Percentiles rank a stretch among this genome's conserved stretches.
Evolutionary conservation across 1,139 yeast species (phyloP).

Genomic region (Meyerozyma guilliermondii): DNA sequence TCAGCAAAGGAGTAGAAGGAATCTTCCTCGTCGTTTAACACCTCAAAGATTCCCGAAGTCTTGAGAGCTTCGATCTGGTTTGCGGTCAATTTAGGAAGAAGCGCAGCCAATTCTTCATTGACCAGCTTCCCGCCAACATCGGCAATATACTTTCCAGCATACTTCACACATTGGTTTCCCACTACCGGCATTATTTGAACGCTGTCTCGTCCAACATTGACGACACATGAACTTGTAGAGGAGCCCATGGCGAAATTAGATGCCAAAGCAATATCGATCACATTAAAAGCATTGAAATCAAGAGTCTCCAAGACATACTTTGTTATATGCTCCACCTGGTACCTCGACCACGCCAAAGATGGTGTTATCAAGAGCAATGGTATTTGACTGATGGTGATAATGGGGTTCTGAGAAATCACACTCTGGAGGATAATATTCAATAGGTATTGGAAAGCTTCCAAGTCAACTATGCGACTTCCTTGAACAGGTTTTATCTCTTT

Average conservation of each 20-base stretch:
- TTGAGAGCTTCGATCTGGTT: slow-evolving; percentile 73
- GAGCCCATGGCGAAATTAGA: slow-evolving; percentile 69
- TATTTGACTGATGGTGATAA: slow-evolving; percentile 43
- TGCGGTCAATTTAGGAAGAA: slow-evolving; percentile 54
- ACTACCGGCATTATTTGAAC: slow-evolving; percentile 76
- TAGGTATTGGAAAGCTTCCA: slow-evolving; percentile 68
- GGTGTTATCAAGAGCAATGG: slow-evolving; percentile 56
- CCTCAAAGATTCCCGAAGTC: slow-evolving; percentile 71
- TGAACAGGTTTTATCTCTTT: slow-evolving; percentile 57
- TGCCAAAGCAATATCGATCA: slow-evolving; percentile 66
- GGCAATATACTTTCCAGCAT: slow-evolving; percentile 46
- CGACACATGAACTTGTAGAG: slow-evolving; percentile 56
- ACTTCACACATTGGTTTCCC: slow-evolving; percentile 58
- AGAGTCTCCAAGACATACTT: slow-evolving; percentile 72
- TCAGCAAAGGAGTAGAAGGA: slow-evolving; percentile 58
- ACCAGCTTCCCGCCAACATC: slow-evolving; percentile 60
- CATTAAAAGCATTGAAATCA: slow-evolving; percentile 68
- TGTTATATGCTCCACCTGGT: slow-evolving; percentile 62
- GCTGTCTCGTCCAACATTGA: slow-evolving; percentile 74
- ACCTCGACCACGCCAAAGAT: slow-evolving; percentile 64
- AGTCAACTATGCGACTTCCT: slow-evolving; percentile 57
- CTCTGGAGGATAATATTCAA: slow-evolving; percentile 58
- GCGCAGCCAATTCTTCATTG: slow-evolving; percentile 44
- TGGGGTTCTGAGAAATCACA: slow-evolving; percentile 45
- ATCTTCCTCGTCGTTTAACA: slow-evolving; percentile 51